Percentiles rank a stretch among this genome's conserved stretches.
Conservation (phyloP, 106 monocot genomes). For the Dendrobium nobile region DNA sequence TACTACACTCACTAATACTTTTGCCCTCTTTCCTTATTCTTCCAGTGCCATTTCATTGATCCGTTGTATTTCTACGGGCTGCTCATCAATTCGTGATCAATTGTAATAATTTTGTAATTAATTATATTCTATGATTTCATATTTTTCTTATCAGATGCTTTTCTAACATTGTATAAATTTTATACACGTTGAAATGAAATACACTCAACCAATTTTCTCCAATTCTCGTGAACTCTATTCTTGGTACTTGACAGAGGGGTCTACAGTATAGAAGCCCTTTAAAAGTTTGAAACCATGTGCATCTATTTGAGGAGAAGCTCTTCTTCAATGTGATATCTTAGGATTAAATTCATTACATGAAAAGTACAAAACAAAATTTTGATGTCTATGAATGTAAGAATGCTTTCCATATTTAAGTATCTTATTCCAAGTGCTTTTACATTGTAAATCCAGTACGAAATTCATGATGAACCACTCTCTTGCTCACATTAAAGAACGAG, state of each 20-base stretch:
- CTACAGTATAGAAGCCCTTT: neutral
- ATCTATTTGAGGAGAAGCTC: neutral
- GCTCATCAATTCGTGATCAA: too few relatives aligned
- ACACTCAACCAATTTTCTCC: too few relatives aligned
- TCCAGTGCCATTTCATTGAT: too few relatives aligned
- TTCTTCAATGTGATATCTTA: conserved; percentile 1
- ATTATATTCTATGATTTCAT: too few relatives aligned
- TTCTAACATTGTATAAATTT: too few relatives aligned
- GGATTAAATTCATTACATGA: neutral
- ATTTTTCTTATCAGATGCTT: too few relatives aligned
- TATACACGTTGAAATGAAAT: too few relatives aligned
- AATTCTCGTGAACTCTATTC: too few relatives aligned
- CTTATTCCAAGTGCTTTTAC: neutral
- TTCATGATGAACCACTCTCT: neutral
- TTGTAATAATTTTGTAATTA: too few relatives aligned
- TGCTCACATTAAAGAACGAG: neutral
- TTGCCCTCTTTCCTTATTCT: too few relatives aligned
- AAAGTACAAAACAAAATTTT: neutral
- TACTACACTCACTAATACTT: too few relatives aligned
- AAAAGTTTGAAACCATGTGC: neutral
- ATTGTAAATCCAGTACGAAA: neutral
- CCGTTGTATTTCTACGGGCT: too few relatives aligned
- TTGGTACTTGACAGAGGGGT: neutral
- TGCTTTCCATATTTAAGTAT: neutral
- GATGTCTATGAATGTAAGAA: neutral